A percentile compares a stretch with the other conserved stretches of the same genome.
These are phyloP conservation scores for Epichloe sylvatica DNA, from an alignment of 2,329 filamentous ascomycete genomes.

Conservation along the genomic window DNA sequence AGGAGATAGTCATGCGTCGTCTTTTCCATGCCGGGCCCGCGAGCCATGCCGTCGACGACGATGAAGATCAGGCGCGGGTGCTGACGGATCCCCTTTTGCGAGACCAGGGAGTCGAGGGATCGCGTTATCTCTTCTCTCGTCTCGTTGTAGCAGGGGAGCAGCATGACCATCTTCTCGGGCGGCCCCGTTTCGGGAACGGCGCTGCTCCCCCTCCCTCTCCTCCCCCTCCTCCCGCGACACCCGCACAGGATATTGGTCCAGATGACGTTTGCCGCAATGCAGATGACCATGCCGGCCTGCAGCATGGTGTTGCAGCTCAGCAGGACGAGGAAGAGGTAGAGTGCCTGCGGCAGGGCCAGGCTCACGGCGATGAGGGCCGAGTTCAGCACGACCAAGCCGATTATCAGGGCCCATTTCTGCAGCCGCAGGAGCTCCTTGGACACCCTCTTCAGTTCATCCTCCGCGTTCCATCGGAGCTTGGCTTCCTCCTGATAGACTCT, in stretches of 20 bases:
- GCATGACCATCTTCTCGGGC: constrained; percentile 29
- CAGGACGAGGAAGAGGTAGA: constrained; percentile 30
- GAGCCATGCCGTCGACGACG: constrained; percentile 33
- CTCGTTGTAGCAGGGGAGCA: constrained; percentile 37
- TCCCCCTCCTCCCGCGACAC: constrained; percentile 10
- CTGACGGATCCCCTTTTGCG: constrained; percentile 27
- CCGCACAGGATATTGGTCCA: constrained; percentile 18
- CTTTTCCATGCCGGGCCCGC: constrained; percentile 32
- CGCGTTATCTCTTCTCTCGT: constrained; percentile 27
- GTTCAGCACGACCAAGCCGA: constrained; percentile 21
- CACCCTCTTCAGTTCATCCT: constrained; percentile 24
- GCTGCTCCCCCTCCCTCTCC: constrained; percentile 8
- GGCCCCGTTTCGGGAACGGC: constrained; percentile 2
- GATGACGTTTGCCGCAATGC: constrained; percentile 20
- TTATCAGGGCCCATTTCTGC: constrained; percentile 26
- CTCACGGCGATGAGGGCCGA: constrained; percentile 23
- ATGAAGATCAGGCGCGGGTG: constrained; percentile 32
- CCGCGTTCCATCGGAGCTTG: constrained; percentile 25
- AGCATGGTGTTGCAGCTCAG: constrained; percentile 32
- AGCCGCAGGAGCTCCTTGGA: constrained; percentile 23
- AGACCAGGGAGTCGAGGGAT: constrained; percentile 32
- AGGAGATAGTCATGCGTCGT: constrained; percentile 33
- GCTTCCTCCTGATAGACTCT: constrained; percentile 25
- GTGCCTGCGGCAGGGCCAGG: constrained; percentile 24
- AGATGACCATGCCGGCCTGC: constrained; percentile 28